phyloP scores from a whole-genome alignment of 345 rosid species.

The Citrus medica region DNA sequence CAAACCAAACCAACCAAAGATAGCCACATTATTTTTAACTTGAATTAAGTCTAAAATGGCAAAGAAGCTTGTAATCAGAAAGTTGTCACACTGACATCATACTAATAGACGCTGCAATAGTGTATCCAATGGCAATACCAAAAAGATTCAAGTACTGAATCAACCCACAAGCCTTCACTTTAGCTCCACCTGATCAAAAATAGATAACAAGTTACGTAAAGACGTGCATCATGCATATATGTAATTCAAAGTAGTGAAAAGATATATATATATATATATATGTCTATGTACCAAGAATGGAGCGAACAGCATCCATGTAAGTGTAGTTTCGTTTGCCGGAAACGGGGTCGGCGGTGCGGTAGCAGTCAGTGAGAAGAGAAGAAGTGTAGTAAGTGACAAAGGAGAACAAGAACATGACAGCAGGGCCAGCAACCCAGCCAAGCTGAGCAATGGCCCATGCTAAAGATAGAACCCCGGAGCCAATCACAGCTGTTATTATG shows the following conservation, averaged over 20 bases:
- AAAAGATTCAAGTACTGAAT: slow-evolving; percentile 69
- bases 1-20: not conserved
- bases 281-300: slow-evolving; percentile 53
- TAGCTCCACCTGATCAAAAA: slow-evolving; percentile 50
- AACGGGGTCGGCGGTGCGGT: slow-evolving; percentile 54
- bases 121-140: slow-evolving; percentile 66
- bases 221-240: not conserved
- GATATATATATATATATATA: no score
- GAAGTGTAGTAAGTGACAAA: slow-evolving; percentile 66
- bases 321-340: slow-evolving; percentile 76
- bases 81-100: slow-evolving; percentile 48
- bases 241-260: no score
- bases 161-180: slow-evolving; percentile 61
- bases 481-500: slow-evolving; percentile 80
- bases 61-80: not conserved
- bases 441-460: slow-evolving; percentile 91
- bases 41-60: not conserved
- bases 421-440: slow-evolving; percentile 87
- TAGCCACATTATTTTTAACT: no score
- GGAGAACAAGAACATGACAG: slow-evolving; percentile 72
- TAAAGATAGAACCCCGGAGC: slow-evolving; percentile 82
- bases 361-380: slow-evolving; percentile 63
- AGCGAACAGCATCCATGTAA: slow-evolving; percentile 71
- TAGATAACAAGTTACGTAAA: not conserved
- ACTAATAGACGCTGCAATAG: slow-evolving; percentile 76